These are phyloP conservation scores for Prototheca cutis DNA, from an alignment of 163 green algal genomes.

Conservation along the genomic window DNA sequence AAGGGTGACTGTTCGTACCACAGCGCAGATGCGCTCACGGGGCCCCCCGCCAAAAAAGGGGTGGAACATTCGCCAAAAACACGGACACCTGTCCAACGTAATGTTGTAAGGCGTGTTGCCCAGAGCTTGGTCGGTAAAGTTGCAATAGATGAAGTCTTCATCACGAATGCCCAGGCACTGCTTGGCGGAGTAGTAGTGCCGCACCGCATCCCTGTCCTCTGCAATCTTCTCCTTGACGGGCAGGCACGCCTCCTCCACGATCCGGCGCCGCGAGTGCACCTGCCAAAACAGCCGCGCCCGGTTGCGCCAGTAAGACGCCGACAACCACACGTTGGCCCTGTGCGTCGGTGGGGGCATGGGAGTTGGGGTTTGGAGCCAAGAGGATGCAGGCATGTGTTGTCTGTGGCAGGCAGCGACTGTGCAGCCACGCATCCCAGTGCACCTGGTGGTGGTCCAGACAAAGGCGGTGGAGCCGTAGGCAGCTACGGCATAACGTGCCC, in stretches of 20 bases:
- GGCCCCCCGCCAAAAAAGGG: too few relatives aligned
- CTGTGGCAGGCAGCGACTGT: too few relatives aligned
- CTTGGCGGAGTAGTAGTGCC: not conserved
- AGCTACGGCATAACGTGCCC: not conserved
- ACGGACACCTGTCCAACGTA: not conserved
- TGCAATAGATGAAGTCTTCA: not conserved
- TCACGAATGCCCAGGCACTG: not conserved
- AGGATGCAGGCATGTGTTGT: too few relatives aligned
- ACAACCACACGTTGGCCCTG: not conserved
- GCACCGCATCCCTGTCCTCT: not conserved
- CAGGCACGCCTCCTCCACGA: not conserved
- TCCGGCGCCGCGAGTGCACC: not conserved
- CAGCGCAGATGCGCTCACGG: too few relatives aligned
- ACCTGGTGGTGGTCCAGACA: not conserved
- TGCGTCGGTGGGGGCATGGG: too few relatives aligned
- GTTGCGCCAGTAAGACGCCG: not conserved
- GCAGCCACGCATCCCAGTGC: too few relatives aligned
- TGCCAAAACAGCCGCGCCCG: not conserved
- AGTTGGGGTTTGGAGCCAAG: too few relatives aligned
- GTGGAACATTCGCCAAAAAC: too few relatives aligned
- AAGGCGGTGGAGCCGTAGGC: not conserved
- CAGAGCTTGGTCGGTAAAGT: not conserved
- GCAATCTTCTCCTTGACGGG: not conserved
- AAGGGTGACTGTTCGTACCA: too few relatives aligned
- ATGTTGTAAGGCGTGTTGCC: not conserved